A percentile compares a stretch with the other conserved stretches of the same genome.
phyloP scores from a whole-genome alignment of 768 basidiomycete species.

The Naganishia onofrii region DNA sequence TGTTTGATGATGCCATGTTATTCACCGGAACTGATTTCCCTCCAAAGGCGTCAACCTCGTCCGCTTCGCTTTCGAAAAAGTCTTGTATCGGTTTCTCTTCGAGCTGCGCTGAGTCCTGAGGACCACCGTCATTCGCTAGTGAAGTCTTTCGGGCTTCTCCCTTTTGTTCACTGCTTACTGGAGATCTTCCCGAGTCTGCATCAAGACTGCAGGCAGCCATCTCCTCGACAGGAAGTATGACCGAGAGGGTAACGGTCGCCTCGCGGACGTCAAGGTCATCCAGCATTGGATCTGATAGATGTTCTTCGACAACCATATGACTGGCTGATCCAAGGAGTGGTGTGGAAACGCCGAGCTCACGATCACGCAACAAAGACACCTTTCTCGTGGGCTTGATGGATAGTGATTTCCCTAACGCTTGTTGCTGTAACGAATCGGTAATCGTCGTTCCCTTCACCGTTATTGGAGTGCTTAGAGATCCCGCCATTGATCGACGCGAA shows the following conservation, averaged over 20 bases:
- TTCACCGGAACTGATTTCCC: neutral
- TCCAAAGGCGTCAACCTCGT: neutral
- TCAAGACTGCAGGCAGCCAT: neutral
- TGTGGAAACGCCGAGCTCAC: too few relatives aligned
- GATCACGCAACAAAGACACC: too few relatives aligned
- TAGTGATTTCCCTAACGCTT: neutral
- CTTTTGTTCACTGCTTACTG: neutral
- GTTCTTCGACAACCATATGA: too few relatives aligned
- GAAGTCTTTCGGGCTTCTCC: neutral
- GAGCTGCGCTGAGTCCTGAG: neutral
- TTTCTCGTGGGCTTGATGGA: neutral
- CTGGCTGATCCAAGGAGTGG: too few relatives aligned
- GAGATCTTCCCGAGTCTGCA: neutral
- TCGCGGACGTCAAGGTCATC: neutral
- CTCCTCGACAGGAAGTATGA: too few relatives aligned
- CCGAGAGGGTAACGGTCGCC: neutral
- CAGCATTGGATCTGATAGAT: too few relatives aligned
- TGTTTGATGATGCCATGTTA: neutral
- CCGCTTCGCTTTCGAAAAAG: neutral
- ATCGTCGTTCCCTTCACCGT: neutral
- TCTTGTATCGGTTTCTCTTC: neutral
- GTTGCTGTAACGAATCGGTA: neutral
- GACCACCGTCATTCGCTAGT: neutral
- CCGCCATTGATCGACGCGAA: neutral
- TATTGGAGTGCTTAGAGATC: neutral